Evolutionary conservation across 805 yeast genomes (phyloP).

Genomic region (Starmerella lactis-condensi): DNA sequence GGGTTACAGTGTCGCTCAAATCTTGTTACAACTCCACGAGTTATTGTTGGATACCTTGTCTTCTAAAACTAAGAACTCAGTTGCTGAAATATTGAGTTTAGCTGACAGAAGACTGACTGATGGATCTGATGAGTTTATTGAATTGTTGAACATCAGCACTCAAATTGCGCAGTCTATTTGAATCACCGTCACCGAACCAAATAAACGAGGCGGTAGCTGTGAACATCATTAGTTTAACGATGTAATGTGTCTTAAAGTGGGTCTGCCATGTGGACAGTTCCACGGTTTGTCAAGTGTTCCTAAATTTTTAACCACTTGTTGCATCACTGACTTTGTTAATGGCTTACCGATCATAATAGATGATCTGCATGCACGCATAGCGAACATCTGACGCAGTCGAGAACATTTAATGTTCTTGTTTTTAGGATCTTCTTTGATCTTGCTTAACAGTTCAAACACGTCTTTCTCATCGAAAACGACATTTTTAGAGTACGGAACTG

Average conservation of each 20-base stretch:
- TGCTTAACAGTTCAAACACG: slow-evolving; percentile 57
- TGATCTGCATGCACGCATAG: slow-evolving; percentile 86
- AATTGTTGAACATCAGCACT: slow-evolving; percentile 45
- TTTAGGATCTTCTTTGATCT: slow-evolving; percentile 40
- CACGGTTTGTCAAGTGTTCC: slow-evolving; percentile 75
- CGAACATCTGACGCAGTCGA: slow-evolving; percentile 67
- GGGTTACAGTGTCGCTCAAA: slow-evolving; percentile 68
- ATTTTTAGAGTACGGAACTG: slow-evolving; percentile 59
- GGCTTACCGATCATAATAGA: slow-evolving; percentile 87
- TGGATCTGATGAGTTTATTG: slow-evolving; percentile 82
- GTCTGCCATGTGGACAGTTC: slow-evolving; percentile 91
- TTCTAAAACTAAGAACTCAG: slow-evolving; percentile 40
- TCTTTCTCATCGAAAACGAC: slow-evolving; percentile 45
- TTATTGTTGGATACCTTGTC: slow-evolving; percentile 39
- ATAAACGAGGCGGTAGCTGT: neutral
- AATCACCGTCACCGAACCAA: neutral
- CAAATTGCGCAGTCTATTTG: slow-evolving; percentile 27
- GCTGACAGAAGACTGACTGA: slow-evolving; percentile 56
- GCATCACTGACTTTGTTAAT: slow-evolving; percentile 43
- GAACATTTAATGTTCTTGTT: slow-evolving; percentile 37
- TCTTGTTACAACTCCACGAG: slow-evolving; percentile 48
- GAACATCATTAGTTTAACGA: slow-evolving; percentile 24
- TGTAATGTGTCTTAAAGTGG: slow-evolving; percentile 80
- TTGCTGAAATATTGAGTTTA: slow-evolving; percentile 49
- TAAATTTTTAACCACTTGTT: slow-evolving; percentile 43